Evolutionary conservation across 2,329 filamentous ascomycete species (phyloP).

Genomic region (Colletotrichum trifolii): DNA sequence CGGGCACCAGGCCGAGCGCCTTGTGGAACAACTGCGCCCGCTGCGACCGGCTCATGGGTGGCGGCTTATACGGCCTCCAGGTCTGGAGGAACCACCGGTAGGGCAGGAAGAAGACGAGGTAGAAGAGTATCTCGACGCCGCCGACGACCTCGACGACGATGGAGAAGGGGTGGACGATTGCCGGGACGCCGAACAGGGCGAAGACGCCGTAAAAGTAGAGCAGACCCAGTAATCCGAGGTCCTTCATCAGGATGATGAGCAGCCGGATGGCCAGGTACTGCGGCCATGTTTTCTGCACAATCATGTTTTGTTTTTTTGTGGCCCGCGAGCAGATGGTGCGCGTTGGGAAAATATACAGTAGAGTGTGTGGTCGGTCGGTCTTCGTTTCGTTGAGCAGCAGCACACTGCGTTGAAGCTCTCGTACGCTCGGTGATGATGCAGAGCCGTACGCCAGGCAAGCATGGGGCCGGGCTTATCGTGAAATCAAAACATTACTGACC

Average conservation of each 20-base stretch:
- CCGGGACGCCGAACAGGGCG: slow-evolving; percentile 37
- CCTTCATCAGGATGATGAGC: slow-evolving; percentile 23
- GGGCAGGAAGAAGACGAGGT: slow-evolving; percentile 54
- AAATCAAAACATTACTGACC: no score
- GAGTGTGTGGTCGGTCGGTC: no score
- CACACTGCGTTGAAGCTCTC: no score
- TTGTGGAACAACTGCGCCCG: slow-evolving; percentile 26
- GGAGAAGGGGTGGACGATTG: slow-evolving; percentile 41
- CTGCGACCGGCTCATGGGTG: slow-evolving; percentile 15
- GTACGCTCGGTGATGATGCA: no score
- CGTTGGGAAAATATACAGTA: not conserved
- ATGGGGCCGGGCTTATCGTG: no score
- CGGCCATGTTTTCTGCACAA: slow-evolving; percentile 33
- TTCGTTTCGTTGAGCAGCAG: no score
- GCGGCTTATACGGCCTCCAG: slow-evolving; percentile 21
- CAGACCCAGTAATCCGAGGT: slow-evolving; percentile 34
- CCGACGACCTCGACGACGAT: slow-evolving; percentile 40
- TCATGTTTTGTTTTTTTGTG: slow-evolving; percentile 4
- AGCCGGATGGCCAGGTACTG: slow-evolving; percentile 28
- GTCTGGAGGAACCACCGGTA: slow-evolving; percentile 52
- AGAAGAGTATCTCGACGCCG: slow-evolving; percentile 55
- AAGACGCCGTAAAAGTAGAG: slow-evolving; percentile 39
- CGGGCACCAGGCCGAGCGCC: slow-evolving; percentile 50
- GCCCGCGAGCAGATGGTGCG: not conserved
- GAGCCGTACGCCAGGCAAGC: no score